Percentiles rank a stretch among this genome's conserved stretches.
Conservation (phyloP, 2,329 filamentous ascomycete species). For the Pseudogymnoascus sp. region DNA sequence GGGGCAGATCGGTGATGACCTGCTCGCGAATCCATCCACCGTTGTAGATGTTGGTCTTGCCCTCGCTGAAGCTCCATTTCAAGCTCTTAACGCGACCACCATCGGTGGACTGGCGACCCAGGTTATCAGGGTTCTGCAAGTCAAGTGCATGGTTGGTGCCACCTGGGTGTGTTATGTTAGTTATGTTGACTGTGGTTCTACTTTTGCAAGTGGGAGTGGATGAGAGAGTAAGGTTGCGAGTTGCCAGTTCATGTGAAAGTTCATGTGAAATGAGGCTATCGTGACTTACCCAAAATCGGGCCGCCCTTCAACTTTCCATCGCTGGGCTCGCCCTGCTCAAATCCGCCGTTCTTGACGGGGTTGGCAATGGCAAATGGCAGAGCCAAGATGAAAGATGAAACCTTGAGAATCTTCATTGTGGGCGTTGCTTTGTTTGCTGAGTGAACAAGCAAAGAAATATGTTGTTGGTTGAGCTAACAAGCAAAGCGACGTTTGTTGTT, state of each 20-base stretch:
- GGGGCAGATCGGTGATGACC: conserved; percentile 57
- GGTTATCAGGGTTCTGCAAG: conserved; percentile 54
- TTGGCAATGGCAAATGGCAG: conserved; percentile 1
- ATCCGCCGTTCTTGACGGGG: conserved; percentile 24
- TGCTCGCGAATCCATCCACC: conserved; percentile 62
- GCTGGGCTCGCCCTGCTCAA: conserved; percentile 47
- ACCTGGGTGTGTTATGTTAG: conserved; percentile 34
- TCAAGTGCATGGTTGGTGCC: conserved; percentile 57
- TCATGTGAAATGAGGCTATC: background rate
- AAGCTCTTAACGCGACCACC: conserved; percentile 57
- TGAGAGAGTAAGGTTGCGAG: background rate
- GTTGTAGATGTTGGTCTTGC: conserved; percentile 52
- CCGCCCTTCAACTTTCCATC: conserved; percentile 51
- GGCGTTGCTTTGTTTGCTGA: background rate
- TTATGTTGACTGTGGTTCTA: conserved; percentile 12
- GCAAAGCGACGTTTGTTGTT: background rate
- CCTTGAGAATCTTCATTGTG: background rate
- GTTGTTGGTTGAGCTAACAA: background rate
- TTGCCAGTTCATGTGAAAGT: background rate
- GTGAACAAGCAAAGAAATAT: background rate
- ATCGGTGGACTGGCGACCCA: conserved; percentile 55
- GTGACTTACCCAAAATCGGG: conserved; percentile 45
- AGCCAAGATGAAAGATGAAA: background rate
- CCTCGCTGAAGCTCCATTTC: conserved; percentile 64
- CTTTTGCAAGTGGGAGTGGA: background rate